Evolutionary conservation across 257 asterid species (phyloP), one percentile per base, ranked within the genome.

Genomic region (Salvia hispanica): DNA sequence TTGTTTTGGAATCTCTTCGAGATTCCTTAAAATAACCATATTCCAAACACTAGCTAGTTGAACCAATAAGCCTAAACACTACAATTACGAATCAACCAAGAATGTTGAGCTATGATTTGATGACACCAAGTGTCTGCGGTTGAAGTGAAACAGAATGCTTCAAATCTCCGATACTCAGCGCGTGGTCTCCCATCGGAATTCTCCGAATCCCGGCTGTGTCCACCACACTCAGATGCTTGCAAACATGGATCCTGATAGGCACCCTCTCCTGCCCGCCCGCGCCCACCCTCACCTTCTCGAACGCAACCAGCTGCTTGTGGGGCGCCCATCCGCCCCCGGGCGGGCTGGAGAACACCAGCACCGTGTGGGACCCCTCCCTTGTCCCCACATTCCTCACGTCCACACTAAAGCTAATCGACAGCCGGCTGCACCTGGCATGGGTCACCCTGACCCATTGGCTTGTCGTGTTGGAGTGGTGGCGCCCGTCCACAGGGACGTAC

Each of bases 131-230:
- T 52, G 68, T 12, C 12, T 76, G 78, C 16, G 91, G 79, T 62
- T 81, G 80, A 31, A 89, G 81, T 1, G 91, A 85, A 73, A 91
- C 62, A 7, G 93, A 53, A 74, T 91, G 95, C 73, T 67, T 81
- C 12, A 81, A 21, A 60, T 77, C 86, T 43, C 95, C 96, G 54
- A 88, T 61, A 59, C 81, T 91, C 64, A 91, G 55, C 7, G 78
- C 86, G 15, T 91, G 96, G 56, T 80, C 86, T 3, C 97, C 97
- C 82, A 91, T 85, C 1, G 96, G 88, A 64, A 91, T 87, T 78
- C 95, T 72, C 43, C 96, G 65, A 7, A 82, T 70, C 50, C 97
- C 97, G 0, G 85, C 86, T 67, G 50, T 58, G 51, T 91, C 97
- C 62, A 91, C 95, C 34, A 88, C 97, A 25, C 97, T 91, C 55